Percentiles rank a stretch among this genome's conserved stretches.
Evolutionary conservation across 1,139 yeast genomes (phyloP).

Genomic region (Hyphopichia buzzinii): DNA sequence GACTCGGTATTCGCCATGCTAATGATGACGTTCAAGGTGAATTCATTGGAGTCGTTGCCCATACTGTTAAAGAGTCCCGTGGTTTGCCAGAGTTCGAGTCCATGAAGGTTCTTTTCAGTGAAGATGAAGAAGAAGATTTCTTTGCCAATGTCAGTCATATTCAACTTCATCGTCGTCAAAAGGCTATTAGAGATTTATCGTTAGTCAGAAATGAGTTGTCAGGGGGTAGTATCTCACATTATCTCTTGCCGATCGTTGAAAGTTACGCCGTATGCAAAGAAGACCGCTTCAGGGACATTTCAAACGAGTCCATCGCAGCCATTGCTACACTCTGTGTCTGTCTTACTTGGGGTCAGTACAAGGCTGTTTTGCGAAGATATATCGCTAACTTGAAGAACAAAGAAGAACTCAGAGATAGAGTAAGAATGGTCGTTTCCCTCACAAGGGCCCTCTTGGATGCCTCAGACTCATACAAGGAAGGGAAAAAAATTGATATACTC

Average conservation of each 20-base stretch:
- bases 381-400: slow-evolving; percentile 51
- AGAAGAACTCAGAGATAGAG: slow-evolving; percentile 56
- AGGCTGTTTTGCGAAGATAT: slow-evolving; percentile 72
- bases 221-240: slow-evolving; percentile 69
- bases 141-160: slow-evolving; percentile 86
- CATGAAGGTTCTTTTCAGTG: slow-evolving; percentile 61
- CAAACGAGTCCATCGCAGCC: slow-evolving; percentile 68
- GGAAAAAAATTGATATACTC: slow-evolving; percentile 17
- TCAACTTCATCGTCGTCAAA: slow-evolving; percentile 81
- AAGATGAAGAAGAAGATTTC: slow-evolving; percentile 79
- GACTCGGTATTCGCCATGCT: slow-evolving; percentile 62
- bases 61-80: slow-evolving; percentile 53
- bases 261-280: slow-evolving; percentile 62
- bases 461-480: slow-evolving; percentile 14
- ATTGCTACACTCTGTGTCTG: slow-evolving; percentile 59
- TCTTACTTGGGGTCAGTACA: slow-evolving; percentile 78
- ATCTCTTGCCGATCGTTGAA: slow-evolving; percentile 81
- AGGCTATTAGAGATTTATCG: slow-evolving; percentile 66
- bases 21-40: slow-evolving; percentile 69
- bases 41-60: slow-evolving; percentile 63
- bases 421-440: slow-evolving; percentile 61
- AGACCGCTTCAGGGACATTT: slow-evolving; percentile 66
- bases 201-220: slow-evolving; percentile 42
- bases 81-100: slow-evolving; percentile 58
- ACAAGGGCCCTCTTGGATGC: slow-evolving; percentile 50